These are phyloP conservation scores for Saturnispora quitensis DNA, from an alignment of 805 yeast species.

Conservation along the genomic window DNA sequence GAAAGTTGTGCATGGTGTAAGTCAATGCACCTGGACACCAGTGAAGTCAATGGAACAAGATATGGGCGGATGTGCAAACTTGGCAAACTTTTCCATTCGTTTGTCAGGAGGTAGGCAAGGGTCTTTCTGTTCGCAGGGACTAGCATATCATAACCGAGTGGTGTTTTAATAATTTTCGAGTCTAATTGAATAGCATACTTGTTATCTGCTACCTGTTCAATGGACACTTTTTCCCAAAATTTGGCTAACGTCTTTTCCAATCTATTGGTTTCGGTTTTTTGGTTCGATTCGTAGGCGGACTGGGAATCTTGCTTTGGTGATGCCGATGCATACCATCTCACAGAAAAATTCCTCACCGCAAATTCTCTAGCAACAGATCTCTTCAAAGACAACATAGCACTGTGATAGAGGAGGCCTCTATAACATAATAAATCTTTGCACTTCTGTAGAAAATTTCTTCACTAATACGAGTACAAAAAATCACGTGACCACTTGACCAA, in stretches of 20 bases:
- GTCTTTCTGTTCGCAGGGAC: constrained; percentile 51
- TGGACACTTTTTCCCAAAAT: constrained; percentile 73
- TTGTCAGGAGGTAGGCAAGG: constrained; percentile 66
- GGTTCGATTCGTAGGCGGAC: constrained; percentile 37
- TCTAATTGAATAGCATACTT: constrained; percentile 54
- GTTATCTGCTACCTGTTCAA: constrained; percentile 25
- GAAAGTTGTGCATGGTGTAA: constrained; percentile 35
- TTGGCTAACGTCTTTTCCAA: constrained; percentile 57
- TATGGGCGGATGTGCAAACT: constrained; percentile 63
- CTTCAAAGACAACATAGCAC: neutral
- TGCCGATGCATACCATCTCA: constrained; percentile 8
- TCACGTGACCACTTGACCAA: neutral
- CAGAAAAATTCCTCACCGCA: neutral
- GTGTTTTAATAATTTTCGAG: constrained; percentile 71
- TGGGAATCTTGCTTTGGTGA: constrained; percentile 1
- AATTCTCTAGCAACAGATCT: neutral
- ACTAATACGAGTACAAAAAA: no score
- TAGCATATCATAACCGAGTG: constrained; percentile 61
- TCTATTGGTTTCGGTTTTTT: constrained; percentile 55
- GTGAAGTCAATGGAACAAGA: constrained; percentile 77
- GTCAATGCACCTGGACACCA: constrained; percentile 83
- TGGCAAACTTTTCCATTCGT: constrained; percentile 81
- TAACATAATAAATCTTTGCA: no score
- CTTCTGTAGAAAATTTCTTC: no score
- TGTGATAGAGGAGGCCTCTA: neutral